These are phyloP conservation scores for Fistulina hepatica DNA, from an alignment of 1,284 basidiomycete genomes.

Conservation along the genomic window DNA sequence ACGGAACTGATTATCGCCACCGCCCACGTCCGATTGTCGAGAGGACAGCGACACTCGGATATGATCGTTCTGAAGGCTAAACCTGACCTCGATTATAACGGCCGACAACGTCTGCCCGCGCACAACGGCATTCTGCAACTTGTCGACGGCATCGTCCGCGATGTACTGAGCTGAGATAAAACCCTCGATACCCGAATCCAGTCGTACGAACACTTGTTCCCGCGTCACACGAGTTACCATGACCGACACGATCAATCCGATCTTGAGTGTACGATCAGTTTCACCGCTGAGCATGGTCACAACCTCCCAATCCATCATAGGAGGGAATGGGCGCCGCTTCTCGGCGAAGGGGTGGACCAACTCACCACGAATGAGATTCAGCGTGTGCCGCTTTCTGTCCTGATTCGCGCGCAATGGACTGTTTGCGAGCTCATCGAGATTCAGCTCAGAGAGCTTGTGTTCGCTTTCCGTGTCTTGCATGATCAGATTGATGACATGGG, in stretches of 20 bases:
- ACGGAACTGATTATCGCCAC: slow-evolving; percentile 57
- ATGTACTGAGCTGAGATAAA: slow-evolving; percentile 63
- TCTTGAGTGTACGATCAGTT: slow-evolving; percentile 66
- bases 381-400: slow-evolving; percentile 79
- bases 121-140: no score
- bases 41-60: slow-evolving; percentile 75
- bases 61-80: slow-evolving; percentile 50
- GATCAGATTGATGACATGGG: slow-evolving; percentile 74
- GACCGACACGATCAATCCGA: slow-evolving; percentile 81
- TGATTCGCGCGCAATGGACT: slow-evolving; percentile 79
- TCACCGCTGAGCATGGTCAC: slow-evolving; percentile 96
- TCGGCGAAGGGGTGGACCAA: slow-evolving; percentile 83
- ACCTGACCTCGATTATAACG: slow-evolving; percentile 66
- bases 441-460: slow-evolving; percentile 82
- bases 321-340: slow-evolving; percentile 55
- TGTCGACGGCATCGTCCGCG: slow-evolving; percentile 36
- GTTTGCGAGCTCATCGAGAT: slow-evolving; percentile 93
- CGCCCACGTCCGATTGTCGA: slow-evolving; percentile 56
- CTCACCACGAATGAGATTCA: slow-evolving; percentile 85
- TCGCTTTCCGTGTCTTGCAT: slow-evolving; percentile 77
- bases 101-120: slow-evolving; percentile 77
- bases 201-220: slow-evolving; percentile 49
- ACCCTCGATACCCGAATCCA: slow-evolving; percentile 92
- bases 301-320: slow-evolving; percentile 71
- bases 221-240: slow-evolving; percentile 52